phyloP scores from a whole-genome alignment of 768 basidiomycete genomes.

The Mrakia hoshinonis region DNA sequence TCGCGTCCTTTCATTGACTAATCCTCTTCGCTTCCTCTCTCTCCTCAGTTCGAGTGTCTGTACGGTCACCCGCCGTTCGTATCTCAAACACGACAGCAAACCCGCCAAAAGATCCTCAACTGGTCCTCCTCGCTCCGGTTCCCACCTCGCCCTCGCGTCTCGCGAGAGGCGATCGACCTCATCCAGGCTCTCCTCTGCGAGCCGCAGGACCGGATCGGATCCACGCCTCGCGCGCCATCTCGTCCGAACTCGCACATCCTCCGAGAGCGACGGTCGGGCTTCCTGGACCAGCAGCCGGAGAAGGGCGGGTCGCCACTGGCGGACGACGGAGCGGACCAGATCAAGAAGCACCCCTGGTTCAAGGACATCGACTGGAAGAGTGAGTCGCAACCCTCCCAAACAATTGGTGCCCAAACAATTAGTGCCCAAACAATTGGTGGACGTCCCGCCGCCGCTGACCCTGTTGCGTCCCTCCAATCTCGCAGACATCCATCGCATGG shows the following conservation, averaged over 20 bases:
- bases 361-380: constrained; percentile 77
- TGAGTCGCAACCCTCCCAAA: constrained; percentile 30
- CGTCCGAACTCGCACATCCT: constrained; percentile 70
- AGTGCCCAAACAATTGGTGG: neutral
- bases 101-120: constrained; percentile 92
- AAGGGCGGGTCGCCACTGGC: constrained; percentile 10
- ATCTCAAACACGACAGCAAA: constrained; percentile 58
- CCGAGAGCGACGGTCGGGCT: constrained; percentile 64
- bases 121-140: constrained; percentile 86
- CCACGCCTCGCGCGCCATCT: constrained; percentile 54
- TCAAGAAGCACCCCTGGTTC: constrained; percentile 92
- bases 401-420: too few relatives aligned
- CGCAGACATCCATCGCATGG: constrained; percentile 59
- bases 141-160: constrained; percentile 71
- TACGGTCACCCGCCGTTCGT: constrained; percentile 88
- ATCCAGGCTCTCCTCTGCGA: constrained; percentile 88
- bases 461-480: neutral
- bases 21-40: neutral
- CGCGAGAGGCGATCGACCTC: constrained; percentile 60
- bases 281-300: constrained; percentile 45
- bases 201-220: constrained; percentile 84
- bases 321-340: constrained; percentile 72
- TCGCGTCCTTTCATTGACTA: neutral
- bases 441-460: neutral
- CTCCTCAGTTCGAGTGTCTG: constrained; percentile 51